Conservation (phyloP, 345 rosid species). For the Erucastrum elatum region DNA sequence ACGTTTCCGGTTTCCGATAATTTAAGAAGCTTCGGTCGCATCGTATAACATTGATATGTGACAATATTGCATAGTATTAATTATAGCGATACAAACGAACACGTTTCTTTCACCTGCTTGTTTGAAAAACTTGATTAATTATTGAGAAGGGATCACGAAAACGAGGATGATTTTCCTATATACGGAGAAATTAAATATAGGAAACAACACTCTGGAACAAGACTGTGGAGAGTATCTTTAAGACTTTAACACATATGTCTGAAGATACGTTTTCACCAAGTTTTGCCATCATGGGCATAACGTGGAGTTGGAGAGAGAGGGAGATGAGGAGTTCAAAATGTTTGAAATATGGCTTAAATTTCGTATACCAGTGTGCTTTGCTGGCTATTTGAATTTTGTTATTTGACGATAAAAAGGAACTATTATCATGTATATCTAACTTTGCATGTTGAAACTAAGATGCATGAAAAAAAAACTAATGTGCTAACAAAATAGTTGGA, state of each 20-base stretch:
- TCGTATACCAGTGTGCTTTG: background rate
- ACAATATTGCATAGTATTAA: background rate
- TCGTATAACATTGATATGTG: background rate
- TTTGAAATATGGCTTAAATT: background rate
- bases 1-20: background rate
- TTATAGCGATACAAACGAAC: background rate
- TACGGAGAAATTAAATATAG: background rate
- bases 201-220: background rate
- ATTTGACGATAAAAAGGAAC: background rate
- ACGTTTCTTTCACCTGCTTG: conserved; percentile 29
- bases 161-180: background rate
- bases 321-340: background rate
- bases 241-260: background rate
- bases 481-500: background rate
- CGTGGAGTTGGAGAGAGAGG: background rate
- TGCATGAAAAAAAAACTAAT: background rate
- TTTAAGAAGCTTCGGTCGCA: background rate
- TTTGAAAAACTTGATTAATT: background rate
- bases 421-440: background rate
- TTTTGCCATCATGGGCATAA: background rate
- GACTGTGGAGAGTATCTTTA: background rate
- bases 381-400: background rate
- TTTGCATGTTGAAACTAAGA: background rate
- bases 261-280: background rate
- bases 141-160: background rate